phyloP scores from a whole-genome alignment of 2,329 filamentous ascomycete genomes.

The Tolypocladium inflatum region DNA sequence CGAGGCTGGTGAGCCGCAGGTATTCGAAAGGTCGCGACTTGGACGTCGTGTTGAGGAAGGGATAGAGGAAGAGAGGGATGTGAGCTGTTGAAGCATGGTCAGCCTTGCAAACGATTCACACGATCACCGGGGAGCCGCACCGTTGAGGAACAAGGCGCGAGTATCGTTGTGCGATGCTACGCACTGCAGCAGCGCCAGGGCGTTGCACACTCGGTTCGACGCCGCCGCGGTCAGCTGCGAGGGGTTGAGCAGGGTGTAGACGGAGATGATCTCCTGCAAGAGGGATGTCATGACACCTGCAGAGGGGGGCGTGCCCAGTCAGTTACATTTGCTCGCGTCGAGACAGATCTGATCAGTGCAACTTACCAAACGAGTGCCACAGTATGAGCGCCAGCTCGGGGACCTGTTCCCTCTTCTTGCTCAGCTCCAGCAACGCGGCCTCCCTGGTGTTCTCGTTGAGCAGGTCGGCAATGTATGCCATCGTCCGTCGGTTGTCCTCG shows the following conservation, averaged over 20 bases:
- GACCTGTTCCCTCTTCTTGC: conserved; percentile 97
- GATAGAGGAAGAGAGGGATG: conserved; percentile 94
- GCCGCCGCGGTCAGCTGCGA: conserved; percentile 96
- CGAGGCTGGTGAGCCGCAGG: conserved; percentile 85
- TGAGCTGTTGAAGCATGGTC: conserved; percentile 52
- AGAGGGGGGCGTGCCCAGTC: background rate
- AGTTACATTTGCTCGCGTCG: background rate
- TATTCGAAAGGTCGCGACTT: conserved; percentile 98
- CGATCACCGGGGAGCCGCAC: conserved; percentile 37
- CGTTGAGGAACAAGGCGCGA: conserved; percentile 83
- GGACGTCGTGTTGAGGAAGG: conserved; percentile 96
- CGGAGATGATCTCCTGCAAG: conserved; percentile 96
- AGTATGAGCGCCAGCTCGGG: conserved; percentile 91
- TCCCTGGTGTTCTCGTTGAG: conserved; percentile 82
- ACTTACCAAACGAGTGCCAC: conserved; percentile 95
- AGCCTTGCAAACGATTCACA: conserved; percentile 1
- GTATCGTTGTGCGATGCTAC: conserved; percentile 97
- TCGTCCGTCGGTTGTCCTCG: conserved; percentile 87
- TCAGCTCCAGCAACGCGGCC: conserved; percentile 85
- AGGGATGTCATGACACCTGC: conserved; percentile 95
- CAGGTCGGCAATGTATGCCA: conserved; percentile 85
- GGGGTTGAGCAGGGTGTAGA: conserved; percentile 92
- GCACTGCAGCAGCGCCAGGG: conserved; percentile 88
- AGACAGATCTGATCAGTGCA: background rate
- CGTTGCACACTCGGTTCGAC: conserved; percentile 95